These are phyloP conservation scores for Drechslerella dactyloides DNA, from an alignment of 2,329 filamentous ascomycete species.

Conservation along the genomic window DNA sequence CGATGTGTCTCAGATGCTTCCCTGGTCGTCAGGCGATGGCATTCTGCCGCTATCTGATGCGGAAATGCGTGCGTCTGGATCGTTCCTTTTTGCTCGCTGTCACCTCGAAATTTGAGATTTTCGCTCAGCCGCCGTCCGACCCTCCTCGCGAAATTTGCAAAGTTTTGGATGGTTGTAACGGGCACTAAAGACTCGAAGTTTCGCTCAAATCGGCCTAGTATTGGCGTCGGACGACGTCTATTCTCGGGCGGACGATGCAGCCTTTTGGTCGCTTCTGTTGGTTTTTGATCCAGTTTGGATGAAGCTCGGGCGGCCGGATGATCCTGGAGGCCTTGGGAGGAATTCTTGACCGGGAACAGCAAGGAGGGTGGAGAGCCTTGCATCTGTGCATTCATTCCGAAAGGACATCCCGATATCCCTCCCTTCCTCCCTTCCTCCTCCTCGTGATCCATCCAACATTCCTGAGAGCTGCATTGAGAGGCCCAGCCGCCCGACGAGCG, in stretches of 20 bases:
- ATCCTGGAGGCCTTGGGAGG: background rate
- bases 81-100: slow-evolving; percentile 2
- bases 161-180: slow-evolving; percentile 17
- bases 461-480: slow-evolving; percentile 27
- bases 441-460: slow-evolving; percentile 51
- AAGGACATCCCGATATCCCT: background rate
- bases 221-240: background rate
- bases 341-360: background rate
- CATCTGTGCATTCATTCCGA: background rate
- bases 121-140: background rate
- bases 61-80: slow-evolving; percentile 27
- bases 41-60: slow-evolving; percentile 13
- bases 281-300: slow-evolving; percentile 5
- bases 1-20: slow-evolving; percentile 44
- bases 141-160: slow-evolving; percentile 8
- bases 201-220: slow-evolving; percentile 28
- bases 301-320: slow-evolving; percentile 10
- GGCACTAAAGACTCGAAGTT: slow-evolving; percentile 25
- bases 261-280: background rate
- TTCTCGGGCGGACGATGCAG: background rate
- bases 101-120: background rate
- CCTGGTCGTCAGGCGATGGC: slow-evolving; percentile 22
- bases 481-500: slow-evolving; percentile 13
- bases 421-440: background rate
- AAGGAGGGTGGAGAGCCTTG: background rate